phyloP scores from a whole-genome alignment of 2,329 filamentous ascomycete species.

The Emergomyces pasteurianus region DNA sequence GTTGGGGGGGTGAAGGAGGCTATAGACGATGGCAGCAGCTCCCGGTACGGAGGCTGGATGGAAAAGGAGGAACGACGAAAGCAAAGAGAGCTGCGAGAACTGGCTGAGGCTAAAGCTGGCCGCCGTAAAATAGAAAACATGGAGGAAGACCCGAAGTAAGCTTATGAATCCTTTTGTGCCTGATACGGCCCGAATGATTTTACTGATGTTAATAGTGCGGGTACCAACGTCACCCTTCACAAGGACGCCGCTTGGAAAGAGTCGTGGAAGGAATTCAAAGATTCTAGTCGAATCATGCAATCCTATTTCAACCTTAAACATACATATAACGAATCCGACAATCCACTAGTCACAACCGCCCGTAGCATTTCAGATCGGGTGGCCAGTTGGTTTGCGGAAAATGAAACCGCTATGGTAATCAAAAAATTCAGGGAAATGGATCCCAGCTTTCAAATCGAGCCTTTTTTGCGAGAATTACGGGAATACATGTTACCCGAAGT shows the following conservation, averaged over 20 bases:
- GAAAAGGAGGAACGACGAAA: slow-evolving; percentile 89
- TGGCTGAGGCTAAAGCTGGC: slow-evolving; percentile 45
- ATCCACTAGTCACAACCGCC: slow-evolving; percentile 84
- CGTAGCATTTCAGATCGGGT: slow-evolving; percentile 88
- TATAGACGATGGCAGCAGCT: slow-evolving; percentile 93
- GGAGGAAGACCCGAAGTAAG: slow-evolving; percentile 81
- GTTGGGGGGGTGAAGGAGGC: slow-evolving; percentile 69
- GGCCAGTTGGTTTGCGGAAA: slow-evolving; percentile 94
- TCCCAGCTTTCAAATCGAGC: slow-evolving; percentile 84
- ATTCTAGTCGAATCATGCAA: slow-evolving; percentile 79
- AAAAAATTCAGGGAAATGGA: slow-evolving; percentile 98
- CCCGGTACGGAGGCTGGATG: slow-evolving; percentile 88
- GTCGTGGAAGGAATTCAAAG: slow-evolving; percentile 92
- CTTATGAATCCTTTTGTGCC: slow-evolving; percentile 14
- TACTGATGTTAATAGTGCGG: slow-evolving; percentile 52
- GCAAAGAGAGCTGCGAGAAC: slow-evolving; percentile 60
- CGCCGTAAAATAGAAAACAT: slow-evolving; percentile 46
- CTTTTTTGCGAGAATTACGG: slow-evolving; percentile 87
- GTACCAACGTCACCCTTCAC: slow-evolving; percentile 87
- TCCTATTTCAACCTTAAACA: slow-evolving; percentile 75
- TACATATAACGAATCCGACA: slow-evolving; percentile 92
- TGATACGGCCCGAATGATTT: slow-evolving; percentile 5
- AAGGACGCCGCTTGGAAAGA: slow-evolving; percentile 98
- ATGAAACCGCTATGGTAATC: slow-evolving; percentile 94
- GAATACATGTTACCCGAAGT: slow-evolving; percentile 98